Base-by-base conservation (phyloP, 75 land plant genomes). In the Adiantum capillusveneris region DNA sequence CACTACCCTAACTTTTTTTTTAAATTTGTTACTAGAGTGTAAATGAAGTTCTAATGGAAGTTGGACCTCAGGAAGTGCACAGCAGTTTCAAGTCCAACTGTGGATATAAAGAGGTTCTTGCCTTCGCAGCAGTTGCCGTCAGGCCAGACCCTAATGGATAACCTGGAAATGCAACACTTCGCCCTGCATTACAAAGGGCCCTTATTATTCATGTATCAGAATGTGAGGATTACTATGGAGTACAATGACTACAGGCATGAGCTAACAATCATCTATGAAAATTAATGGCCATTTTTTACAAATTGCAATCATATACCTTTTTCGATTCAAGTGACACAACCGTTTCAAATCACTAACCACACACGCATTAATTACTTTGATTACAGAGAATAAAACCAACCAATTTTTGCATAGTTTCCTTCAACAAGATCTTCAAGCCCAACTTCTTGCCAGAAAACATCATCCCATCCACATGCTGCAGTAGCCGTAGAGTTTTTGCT, bases 391-490 rank as follows among this genome's bases (percentile, higher is more conserved):
- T 34, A 34, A 9, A 34, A 9, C 37, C 9, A 3, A 91, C 97
- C 97, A 55, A 93, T 93, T 70, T 90, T 93, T 12, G 96, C 78
- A 83, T 93, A 88, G 68, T 79, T 79, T n/a, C 90, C 84, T 69
- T 93, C 98, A 25, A 89, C 79, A 68, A 93, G 98, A 62, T 93
- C 98, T 29, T 79, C 89, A 31, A 93, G 77, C 5, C 98, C 98
- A 70, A 93, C 81, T 64, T 93, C 98, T 65, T 89, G 83, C 98
- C 96, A 93, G 65, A 93, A 93, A n/a, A 76, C 77, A 68, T 93
- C 98, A 81, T 93, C 95, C 98, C 98, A 93, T 58, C 98, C 98
- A 78, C 87, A 81, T 20, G 98, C 87, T 70, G 89, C 84, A 84
- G 86, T 85, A 14, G 75, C 71, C 42, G 69, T 55, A 14, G 87